Conservation (phyloP, 140 eudicot genomes). For the Stevia rebaudiana region DNA sequence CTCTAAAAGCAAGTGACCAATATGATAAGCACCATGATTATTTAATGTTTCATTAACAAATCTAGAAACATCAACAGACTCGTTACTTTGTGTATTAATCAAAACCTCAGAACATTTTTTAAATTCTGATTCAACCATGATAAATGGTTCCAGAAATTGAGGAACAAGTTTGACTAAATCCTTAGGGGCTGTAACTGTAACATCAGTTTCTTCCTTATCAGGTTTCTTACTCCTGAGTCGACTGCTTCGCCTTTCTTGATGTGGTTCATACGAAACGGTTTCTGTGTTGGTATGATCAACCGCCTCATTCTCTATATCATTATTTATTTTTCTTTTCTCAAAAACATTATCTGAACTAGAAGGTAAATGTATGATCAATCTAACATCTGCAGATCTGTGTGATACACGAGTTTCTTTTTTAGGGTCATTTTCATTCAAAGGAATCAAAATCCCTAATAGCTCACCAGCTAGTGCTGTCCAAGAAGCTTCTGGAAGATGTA, state of each 20-base stretch:
- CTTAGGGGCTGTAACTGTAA: conserved; percentile 43
- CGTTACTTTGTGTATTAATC: conserved; percentile 31
- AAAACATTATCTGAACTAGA: conserved; percentile 29
- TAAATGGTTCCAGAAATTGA: conserved; percentile 56
- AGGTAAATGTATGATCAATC: conserved; percentile 50
- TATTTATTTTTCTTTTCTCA: conserved; percentile 28
- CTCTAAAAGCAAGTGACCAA: conserved; percentile 81
- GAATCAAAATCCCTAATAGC: conserved; percentile 49
- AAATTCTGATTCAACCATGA: conserved; percentile 37
- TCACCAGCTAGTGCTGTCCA: conserved; percentile 68
- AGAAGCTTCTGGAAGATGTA: conserved; percentile 63
- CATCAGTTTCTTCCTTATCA: conserved; percentile 72
- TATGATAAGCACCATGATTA: conserved; percentile 72
- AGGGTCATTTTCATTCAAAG: conserved; percentile 34
- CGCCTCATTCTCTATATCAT: conserved; percentile 26
- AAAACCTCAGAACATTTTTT: conserved; percentile 31
- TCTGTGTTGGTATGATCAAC: conserved; percentile 37
- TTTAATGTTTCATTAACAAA: conserved; percentile 54
- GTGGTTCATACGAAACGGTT: conserved; percentile 44
- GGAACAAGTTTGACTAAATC: conserved; percentile 68
- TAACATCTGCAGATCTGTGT: conserved; percentile 40
- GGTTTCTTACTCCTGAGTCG: conserved; percentile 88
- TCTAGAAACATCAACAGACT: conserved; percentile 42
- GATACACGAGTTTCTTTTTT: conserved; percentile 28
- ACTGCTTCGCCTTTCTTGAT: conserved; percentile 84